Evolutionary conservation across 2,329 filamentous ascomycete genomes (phyloP), one percentile per base, ranked within the genome.

Genomic region (Monilinia aucupariae): DNA sequence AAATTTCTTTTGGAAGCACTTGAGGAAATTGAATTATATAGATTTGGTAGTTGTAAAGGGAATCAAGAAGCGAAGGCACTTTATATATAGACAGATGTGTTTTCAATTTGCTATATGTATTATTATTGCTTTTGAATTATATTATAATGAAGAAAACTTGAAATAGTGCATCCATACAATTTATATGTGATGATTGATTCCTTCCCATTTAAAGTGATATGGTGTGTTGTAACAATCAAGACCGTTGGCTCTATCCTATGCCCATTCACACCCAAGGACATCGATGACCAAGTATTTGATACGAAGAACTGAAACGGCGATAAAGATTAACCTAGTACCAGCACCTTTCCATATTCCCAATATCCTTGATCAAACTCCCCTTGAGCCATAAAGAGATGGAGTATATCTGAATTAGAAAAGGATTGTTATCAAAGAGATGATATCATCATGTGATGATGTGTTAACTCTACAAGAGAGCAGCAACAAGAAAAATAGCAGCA

Each of bases 381-480:
- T 15, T 47, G 37, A 10, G 20, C 2, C n/a, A 34, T 47, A 34
- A 47, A 47, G 13, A 27, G 6, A 22, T 34, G 7, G 12, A 22
- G 12, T 22, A 6, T 34, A 9, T 37, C n/a, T 34, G 49, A 22
- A 8, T 22, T 7, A 15, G 10, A n/a, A 52, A 51, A 56, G 17
- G 9, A 47, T 27, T 47, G 47, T 56, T 47, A 37, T 34, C 54
- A 56, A 34, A 10, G 13, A 47, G 47, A 34, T 34, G n/a, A 15
- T 47, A 22, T 25, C 13, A 45, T 56, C 27, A 25, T 25, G 13
- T 25, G 27, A 25, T 56, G 27, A 15, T 32, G 30, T 32, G 27
- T 25, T 12, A 17, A 45, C 37, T 45, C 37, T 66, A 68, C 54
- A 67, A 64, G n/a, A 67, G 50, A 58, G 54, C 50, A 56, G 61